Evolutionary conservation across 805 yeast genomes (phyloP).

Genomic region (Suhomyces xylopsoci): DNA sequence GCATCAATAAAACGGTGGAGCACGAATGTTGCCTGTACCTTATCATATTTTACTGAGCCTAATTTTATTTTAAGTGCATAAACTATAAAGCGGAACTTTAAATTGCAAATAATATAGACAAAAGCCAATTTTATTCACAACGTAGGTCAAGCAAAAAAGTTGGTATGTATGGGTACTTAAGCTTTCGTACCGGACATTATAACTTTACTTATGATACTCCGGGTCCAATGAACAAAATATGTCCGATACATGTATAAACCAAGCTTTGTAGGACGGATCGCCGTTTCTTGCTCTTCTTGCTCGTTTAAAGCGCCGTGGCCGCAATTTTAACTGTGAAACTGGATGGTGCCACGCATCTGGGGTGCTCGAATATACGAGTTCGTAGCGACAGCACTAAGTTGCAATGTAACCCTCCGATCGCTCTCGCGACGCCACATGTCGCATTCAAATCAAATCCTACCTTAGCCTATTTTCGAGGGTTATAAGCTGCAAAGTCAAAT

Average conservation of each 20-base stretch:
- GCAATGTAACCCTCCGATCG: background rate
- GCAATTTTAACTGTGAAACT: background rate
- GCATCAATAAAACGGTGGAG: background rate
- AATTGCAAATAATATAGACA: background rate
- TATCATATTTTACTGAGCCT: background rate
- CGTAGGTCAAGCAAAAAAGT: background rate
- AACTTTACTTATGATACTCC: background rate
- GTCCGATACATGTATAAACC: no score
- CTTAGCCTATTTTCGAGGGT: no score
- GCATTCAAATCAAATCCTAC: background rate
- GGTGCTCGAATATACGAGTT: background rate
- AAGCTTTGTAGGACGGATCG: no score
- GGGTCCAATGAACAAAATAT: background rate
- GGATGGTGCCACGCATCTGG: background rate
- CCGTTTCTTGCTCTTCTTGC: no score
- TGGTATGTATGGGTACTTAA: background rate
- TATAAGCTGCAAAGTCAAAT: background rate
- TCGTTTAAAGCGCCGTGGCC: background rate
- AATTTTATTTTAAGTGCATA: background rate
- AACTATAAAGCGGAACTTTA: background rate
- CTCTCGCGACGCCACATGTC: background rate
- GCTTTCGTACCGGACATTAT: background rate
- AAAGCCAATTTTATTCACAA: background rate
- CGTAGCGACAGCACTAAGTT: background rate
- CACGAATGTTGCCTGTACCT: background rate